Evolutionary conservation across 1,284 basidiomycete species (phyloP), one percentile per base, ranked within the genome.

Genomic region (Cryptococcus sp.): DNA sequence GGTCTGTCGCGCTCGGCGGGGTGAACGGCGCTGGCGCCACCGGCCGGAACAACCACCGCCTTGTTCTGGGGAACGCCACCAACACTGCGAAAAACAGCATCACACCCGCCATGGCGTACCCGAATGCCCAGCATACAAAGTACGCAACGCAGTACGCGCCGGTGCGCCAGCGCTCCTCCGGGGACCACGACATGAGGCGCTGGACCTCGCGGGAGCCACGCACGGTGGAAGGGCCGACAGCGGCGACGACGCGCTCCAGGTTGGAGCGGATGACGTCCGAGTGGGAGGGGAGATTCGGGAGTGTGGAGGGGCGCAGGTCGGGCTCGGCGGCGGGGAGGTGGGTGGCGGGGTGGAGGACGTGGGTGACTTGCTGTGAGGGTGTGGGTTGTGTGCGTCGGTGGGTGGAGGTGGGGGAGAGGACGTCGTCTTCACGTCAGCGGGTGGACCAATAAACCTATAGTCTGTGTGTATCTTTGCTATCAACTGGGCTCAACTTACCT

Each of bases 191-290:
- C 36, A 80, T 78, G 5, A 84, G 60, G 8, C 82, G 72, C 7
- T 73, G 71, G 35, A 82, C 67, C 60, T 84, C 82, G 57, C 81
- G 79, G 4, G 72, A 61, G 50, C 80, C 79, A 0, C 78, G 77
- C 4, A 80, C 76, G 13, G 79, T 55, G 0, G 79, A 77, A 16
- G 82, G 73, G 8, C 81, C 79, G 37, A 82, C 73, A 3, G 78
- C 79, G 54, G 80, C 79, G 61, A 83, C 81, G 15, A 80, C 59
- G 1, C 83, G 71, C 62, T 84, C 83, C 16, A 84, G 68, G 55
- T 81, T 82, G 21, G 80, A 68, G 60, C 76, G 75, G 58, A 80
- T 68, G 18, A 70, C 66, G 50, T 79, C 78, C 1, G 74, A 72
- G 59, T 78, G 73, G 53, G 72, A 79, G 0, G 78, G 76, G 1